Evolutionary conservation across 495 filamentous ascomycete genomes (phyloP).

Genomic region (Pyrenula massariospora): DNA sequence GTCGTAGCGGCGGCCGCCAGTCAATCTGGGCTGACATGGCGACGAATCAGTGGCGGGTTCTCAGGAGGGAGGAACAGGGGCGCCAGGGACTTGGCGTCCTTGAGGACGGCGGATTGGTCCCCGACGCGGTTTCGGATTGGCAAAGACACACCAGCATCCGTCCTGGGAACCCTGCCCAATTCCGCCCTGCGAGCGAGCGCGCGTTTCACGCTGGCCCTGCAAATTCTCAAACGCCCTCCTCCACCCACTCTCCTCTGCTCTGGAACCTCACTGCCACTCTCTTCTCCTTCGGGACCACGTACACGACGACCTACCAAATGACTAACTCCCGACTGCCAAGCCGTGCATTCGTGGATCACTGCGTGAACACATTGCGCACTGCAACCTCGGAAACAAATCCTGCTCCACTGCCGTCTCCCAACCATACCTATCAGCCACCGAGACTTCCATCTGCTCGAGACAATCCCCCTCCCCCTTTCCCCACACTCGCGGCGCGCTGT

Average conservation of each 20-base stretch:
- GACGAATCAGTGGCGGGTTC: neutral
- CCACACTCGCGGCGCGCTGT: neutral
- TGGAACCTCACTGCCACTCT: no score
- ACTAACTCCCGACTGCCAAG: no score
- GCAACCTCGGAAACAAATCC: neutral
- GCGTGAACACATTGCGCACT: neutral
- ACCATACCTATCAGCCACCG: neutral
- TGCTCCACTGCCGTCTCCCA: neutral
- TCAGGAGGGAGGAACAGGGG: neutral
- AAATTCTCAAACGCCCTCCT: neutral
- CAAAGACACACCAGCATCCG: neutral
- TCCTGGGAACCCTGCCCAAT: neutral
- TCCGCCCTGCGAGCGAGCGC: no score
- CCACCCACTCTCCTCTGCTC: no score
- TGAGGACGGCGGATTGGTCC: neutral
- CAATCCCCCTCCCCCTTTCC: neutral
- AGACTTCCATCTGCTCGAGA: neutral
- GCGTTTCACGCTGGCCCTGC: neutral
- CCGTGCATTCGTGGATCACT: neutral
- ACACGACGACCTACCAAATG: no score
- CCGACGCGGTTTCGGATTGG: neutral
- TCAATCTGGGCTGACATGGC: neutral
- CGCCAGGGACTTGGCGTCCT: neutral
- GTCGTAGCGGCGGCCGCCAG: neutral
- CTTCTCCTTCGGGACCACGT: no score